phyloP scores from a whole-genome alignment of 768 basidiomycete genomes.

The Boletus bicolor region DNA sequence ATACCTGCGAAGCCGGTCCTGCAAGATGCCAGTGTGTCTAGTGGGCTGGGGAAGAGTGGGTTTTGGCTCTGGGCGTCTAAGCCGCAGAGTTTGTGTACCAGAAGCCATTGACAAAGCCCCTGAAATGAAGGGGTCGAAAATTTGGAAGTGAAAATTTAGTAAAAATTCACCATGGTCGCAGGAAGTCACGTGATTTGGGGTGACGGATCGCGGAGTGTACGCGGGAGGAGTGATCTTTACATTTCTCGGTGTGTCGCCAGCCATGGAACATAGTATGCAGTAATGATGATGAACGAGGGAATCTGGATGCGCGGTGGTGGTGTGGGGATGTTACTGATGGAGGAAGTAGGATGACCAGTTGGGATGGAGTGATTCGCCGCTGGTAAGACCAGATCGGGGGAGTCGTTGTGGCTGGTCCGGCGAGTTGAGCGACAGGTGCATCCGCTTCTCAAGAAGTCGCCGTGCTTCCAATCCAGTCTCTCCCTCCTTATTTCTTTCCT shows the following conservation, averaged over 20 bases:
- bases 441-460: conserved; percentile 30
- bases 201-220: neutral
- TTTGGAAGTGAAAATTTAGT: neutral
- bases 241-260: neutral
- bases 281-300: neutral
- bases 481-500: conserved; percentile 29
- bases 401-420: conserved; percentile 27
- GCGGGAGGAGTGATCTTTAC: neutral
- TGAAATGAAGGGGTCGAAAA: neutral
- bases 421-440: conserved; percentile 16
- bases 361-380: conserved; percentile 23
- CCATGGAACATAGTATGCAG: neutral
- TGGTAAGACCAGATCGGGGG: conserved; percentile 29
- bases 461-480: conserved; percentile 25
- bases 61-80: conserved; percentile 43
- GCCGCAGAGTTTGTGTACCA: conserved; percentile 48
- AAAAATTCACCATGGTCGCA: neutral
- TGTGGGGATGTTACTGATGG: neutral
- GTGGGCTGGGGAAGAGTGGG: conserved; percentile 27
- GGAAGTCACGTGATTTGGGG: conserved; percentile 12
- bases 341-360: conserved; percentile 17
- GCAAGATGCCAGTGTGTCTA: conserved; percentile 69
- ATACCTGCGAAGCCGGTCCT: conserved; percentile 76
- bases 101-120: conserved; percentile 34
- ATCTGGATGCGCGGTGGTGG: neutral